Evolutionary conservation across 169 alveolate genomes (phyloP).

Genomic region (Cystoisospora suis): DNA sequence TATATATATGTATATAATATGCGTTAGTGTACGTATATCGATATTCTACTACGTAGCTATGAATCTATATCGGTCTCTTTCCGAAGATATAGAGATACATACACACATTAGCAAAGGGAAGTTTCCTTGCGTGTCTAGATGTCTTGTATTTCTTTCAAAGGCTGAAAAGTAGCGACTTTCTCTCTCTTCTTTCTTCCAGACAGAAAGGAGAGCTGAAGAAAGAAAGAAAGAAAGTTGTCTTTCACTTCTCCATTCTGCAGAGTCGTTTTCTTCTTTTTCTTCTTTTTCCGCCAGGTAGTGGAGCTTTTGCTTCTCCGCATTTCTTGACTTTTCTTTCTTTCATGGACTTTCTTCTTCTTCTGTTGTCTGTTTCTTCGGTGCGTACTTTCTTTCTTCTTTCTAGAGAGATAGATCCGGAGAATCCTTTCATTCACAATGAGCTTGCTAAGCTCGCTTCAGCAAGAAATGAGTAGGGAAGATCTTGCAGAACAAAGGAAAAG

Average conservation of each 20-base stretch:
- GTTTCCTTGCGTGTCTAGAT: not conserved
- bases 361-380: not conserved
- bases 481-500: not conserved
- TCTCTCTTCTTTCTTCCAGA: not conserved
- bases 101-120: not conserved
- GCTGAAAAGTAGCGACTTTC: not conserved
- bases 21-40: not conserved
- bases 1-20: not conserved
- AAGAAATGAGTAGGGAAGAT: not conserved
- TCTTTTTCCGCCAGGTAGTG: not conserved
- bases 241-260: not conserved
- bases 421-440: constrained; percentile 13
- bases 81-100: not conserved
- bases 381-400: not conserved
- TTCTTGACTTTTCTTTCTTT: not conserved
- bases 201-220: not conserved
- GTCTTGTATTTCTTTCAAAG: not conserved
- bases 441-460: not conserved
- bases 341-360: not conserved
- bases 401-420: not conserved
- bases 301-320: not conserved
- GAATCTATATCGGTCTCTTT: not conserved
- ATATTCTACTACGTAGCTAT: not conserved
- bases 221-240: not conserved
- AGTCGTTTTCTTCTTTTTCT: not conserved